These are phyloP conservation scores for Capsaspora owczarzaki DNA, from an alignment of 78 protist species.

Conservation along the genomic window DNA sequence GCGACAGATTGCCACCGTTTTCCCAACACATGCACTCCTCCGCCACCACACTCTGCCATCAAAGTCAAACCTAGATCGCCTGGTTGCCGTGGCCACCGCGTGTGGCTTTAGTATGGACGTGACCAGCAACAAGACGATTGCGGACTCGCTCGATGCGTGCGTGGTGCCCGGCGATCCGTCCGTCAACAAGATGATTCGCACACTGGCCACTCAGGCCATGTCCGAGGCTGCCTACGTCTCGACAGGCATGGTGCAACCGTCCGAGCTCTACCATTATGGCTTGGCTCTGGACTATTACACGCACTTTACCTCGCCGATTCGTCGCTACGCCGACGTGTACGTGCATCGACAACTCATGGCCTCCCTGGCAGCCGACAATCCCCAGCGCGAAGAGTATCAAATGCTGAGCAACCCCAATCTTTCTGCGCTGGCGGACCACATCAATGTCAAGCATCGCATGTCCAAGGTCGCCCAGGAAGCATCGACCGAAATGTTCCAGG, in stretches of 20 bases:
- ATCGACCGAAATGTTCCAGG: neutral
- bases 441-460: neutral
- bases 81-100: neutral
- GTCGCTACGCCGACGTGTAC: conserved; percentile 79
- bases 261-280: conserved; percentile 63
- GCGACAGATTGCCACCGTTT: conserved; percentile 25
- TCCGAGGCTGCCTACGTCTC: neutral
- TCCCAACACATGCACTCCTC: conserved; percentile 69
- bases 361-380: neutral
- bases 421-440: too few species aligned
- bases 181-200: neutral
- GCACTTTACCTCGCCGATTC: conserved; percentile 96
- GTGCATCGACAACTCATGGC: conserved; percentile 70
- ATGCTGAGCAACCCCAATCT: too few species aligned
- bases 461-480: neutral
- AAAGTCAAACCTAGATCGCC: conserved; percentile 6
- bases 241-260: neutral
- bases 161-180: neutral
- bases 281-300: conserved; percentile 80
- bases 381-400: neutral
- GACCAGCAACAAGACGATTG: neutral
- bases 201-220: conserved; percentile 13
- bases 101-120: neutral
- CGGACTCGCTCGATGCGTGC: neutral
- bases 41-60: conserved; percentile 51